Evolutionary conservation across 2,329 filamentous ascomycete species (phyloP).

Genomic region (Penicillium sp.): DNA sequence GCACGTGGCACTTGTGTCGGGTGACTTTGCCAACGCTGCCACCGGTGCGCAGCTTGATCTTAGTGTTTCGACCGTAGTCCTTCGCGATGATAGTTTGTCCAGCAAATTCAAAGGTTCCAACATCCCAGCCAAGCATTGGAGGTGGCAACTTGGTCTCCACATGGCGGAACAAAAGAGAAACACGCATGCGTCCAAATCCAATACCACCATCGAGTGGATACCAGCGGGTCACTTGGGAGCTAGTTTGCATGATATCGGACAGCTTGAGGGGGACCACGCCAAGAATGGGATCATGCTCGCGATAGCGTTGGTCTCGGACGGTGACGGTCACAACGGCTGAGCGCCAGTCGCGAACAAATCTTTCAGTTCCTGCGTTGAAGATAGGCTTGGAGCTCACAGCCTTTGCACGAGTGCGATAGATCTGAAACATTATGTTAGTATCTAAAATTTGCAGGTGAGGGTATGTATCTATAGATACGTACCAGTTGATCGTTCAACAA

Average conservation of each 20-base stretch:
- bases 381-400: constrained; percentile 92
- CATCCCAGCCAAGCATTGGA: constrained; percentile 85
- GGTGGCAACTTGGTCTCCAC: constrained; percentile 85
- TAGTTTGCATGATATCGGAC: constrained; percentile 81
- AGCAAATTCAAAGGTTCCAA: constrained; percentile 88
- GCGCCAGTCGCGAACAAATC: constrained; percentile 90
- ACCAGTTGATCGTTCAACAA: constrained; percentile 81
- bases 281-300: constrained; percentile 91
- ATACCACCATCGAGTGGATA: constrained; percentile 96
- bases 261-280: constrained; percentile 88
- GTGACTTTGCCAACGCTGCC: constrained; percentile 73
- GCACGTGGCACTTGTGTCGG: constrained; percentile 60
- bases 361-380: constrained; percentile 93
- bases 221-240: constrained; percentile 85
- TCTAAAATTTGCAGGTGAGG: neutral
- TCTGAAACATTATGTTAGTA: constrained; percentile 36
- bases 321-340: constrained; percentile 82
- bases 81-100: constrained; percentile 67
- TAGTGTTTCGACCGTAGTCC: constrained; percentile 62
- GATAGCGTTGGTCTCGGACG: constrained; percentile 82
- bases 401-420: constrained; percentile 93
- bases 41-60: constrained; percentile 77
- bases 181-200: constrained; percentile 83
- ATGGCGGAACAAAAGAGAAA: constrained; percentile 86
- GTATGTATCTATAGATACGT: constrained; percentile 23